Base-by-base conservation (phyloP, 129 eudicot genomes). In the Sambucus nigra region DNA sequence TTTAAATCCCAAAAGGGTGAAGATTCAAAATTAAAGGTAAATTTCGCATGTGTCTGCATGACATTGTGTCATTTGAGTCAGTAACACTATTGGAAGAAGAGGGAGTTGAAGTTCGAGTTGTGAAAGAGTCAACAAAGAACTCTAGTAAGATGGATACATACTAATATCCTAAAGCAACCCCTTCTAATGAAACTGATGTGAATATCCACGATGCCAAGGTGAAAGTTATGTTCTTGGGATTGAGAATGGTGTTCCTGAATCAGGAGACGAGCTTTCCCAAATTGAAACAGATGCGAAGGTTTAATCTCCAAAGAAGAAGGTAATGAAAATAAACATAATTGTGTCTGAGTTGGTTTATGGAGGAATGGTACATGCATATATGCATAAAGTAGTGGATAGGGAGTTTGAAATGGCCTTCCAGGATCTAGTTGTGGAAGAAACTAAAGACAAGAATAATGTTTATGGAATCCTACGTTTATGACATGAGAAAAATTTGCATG, bases 361-460 rank as follows among this genome's bases (percentile, higher is more conserved):
- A 24, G 95, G 69, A 38, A 51, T 85, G 77, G 49, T 59, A 17
- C 55, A 75, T 44, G 86, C 72, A 15, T 94, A 85, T 72, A 71
- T 91, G 75, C 84, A 91, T 54, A 82, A 79, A 77, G 98, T 95
- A 58, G 80, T 74, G 5, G 95, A 91, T 55, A 79, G 82, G 61
- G 98, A 91, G 48, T 85, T 76, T 77, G 98, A 91, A 70, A 85
- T 91, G 98, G 98, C 98, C 11, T 70, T 91, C 57, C 95, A 85
- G 72, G 98, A 91, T 35, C 75, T 95, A 4, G 82, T 85, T 28
- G 85, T 91, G 98, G 98, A 91, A 70, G 98, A 91, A 52, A 91
- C 98, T 32, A 91, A 91, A 59, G 98, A 91, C 76, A 79, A 61
- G 60, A 91, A 91, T 74, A 91, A 91, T 67, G 94, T 89, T n/a